Conservation (phyloP, 2,329 filamentous ascomycete genomes). For the Trichoderma lentiforme region DNA sequence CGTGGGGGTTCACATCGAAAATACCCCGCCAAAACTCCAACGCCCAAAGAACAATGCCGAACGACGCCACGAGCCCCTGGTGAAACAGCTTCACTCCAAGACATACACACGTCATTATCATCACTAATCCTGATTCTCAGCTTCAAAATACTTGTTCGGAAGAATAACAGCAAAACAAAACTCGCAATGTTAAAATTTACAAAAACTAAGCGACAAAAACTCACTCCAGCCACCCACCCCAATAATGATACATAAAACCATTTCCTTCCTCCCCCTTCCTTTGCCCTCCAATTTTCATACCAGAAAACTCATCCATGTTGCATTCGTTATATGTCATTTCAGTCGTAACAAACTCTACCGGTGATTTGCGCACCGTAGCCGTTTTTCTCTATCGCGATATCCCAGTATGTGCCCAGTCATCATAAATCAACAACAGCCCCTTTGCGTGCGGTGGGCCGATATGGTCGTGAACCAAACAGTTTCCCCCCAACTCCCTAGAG, state of each 20-base stretch:
- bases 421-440: constrained; percentile 4
- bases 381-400: constrained; percentile 18
- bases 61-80: neutral
- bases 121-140: neutral
- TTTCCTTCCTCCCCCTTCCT: neutral
- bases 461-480: constrained; percentile 12
- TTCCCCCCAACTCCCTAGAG: neutral
- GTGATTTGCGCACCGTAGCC: constrained; percentile 13
- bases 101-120: neutral
- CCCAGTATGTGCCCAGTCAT: constrained; percentile 15
- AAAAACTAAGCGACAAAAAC: neutral
- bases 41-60: no score
- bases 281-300: neutral
- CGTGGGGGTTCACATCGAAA: constrained; percentile 4
- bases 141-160: neutral
- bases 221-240: neutral
- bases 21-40: neutral
- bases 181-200: neutral
- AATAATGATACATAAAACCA: constrained; percentile 4
- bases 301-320: constrained; percentile 6
- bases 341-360: constrained; percentile 16
- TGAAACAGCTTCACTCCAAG: neutral
- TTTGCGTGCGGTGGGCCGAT: neutral
- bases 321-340: constrained; percentile 16
- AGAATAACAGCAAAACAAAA: neutral